These are phyloP conservation scores for Saccharomyces paradoxus DNA, from an alignment of 805 yeast genomes.

Conservation along the genomic window DNA sequence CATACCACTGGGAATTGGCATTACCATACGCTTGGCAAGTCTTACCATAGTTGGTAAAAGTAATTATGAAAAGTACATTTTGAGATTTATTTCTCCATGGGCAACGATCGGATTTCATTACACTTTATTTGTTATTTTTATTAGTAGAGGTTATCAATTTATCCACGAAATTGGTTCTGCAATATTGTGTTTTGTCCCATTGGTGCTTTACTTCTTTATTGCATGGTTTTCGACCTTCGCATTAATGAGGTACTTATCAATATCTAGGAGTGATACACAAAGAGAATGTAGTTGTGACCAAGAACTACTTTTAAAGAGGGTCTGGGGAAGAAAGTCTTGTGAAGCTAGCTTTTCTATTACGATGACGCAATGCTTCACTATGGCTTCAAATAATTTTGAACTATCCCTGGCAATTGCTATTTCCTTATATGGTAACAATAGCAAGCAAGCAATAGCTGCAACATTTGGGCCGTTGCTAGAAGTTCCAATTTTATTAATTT, in stretches of 20 bases:
- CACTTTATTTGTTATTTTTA: constrained; percentile 45
- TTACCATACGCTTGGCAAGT: constrained; percentile 33
- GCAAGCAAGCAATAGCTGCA: constrained; percentile 49
- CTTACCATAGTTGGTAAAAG: constrained; percentile 26
- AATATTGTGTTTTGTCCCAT: constrained; percentile 43
- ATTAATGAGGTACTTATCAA: constrained; percentile 28
- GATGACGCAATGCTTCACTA: constrained; percentile 47
- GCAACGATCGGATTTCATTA: constrained; percentile 45
- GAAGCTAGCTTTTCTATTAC: constrained; percentile 36
- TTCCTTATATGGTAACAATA: constrained; percentile 43
- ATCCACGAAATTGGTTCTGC: constrained; percentile 42
- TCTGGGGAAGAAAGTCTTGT: constrained; percentile 26
- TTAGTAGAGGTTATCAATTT: constrained; percentile 41
- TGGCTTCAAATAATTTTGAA: constrained; percentile 53
- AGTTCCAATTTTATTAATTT: constrained; percentile 41
- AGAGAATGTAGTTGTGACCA: constrained; percentile 37
- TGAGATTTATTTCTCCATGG: constrained; percentile 41
- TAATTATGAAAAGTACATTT: constrained; percentile 29
- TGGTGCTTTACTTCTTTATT: constrained; percentile 39
- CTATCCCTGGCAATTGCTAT: constrained; percentile 47
- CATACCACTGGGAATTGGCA: constrained; percentile 41
- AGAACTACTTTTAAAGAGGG: constrained; percentile 4
- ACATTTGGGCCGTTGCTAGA: constrained; percentile 55
- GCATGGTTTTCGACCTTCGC: constrained; percentile 41
- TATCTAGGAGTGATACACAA: constrained; percentile 4